Conservation (phyloP, 1,284 basidiomycete genomes). For the Cronartium quercuum region DNA sequence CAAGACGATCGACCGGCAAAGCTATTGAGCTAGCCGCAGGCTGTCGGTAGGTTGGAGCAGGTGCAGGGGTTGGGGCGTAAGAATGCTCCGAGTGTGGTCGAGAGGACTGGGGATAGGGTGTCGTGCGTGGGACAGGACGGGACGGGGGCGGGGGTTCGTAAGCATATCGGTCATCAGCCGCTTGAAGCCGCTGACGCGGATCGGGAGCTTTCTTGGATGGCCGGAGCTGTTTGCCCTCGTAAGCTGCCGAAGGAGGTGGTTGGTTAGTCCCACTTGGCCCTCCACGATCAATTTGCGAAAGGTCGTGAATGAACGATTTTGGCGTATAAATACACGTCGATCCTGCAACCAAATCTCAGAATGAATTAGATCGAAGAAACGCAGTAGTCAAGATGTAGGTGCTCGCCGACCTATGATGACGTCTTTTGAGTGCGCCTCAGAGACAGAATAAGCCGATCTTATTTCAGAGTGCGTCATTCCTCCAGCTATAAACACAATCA, state of each 20-base stretch:
- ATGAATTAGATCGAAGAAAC: neutral
- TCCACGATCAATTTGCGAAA: constrained; percentile 21
- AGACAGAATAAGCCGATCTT: constrained; percentile 50
- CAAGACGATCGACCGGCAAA: neutral
- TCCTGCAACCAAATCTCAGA: neutral
- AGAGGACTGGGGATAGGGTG: neutral
- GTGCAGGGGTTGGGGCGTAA: neutral
- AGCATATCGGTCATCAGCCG: constrained; percentile 23
- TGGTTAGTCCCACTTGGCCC: constrained; percentile 28
- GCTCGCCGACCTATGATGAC: constrained; percentile 26
- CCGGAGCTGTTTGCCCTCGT: constrained; percentile 14
- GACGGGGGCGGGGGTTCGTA: neutral
- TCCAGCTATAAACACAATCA: constrained; percentile 86
- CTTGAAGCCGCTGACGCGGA: constrained; percentile 17
- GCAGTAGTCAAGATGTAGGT: neutral
- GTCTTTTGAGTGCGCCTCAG: constrained; percentile 30
- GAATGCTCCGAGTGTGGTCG: neutral
- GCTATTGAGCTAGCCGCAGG: neutral
- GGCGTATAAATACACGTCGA: constrained; percentile 34
- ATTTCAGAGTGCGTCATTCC: constrained; percentile 97
- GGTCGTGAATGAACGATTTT: constrained; percentile 20
- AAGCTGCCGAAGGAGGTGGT: constrained; percentile 4
- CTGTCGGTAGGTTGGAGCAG: neutral
- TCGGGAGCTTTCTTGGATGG: constrained; percentile 8
- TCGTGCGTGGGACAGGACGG: neutral